Evolutionary conservation across 257 asterid genomes (phyloP).

Genomic region (Solanum paucissectum): DNA sequence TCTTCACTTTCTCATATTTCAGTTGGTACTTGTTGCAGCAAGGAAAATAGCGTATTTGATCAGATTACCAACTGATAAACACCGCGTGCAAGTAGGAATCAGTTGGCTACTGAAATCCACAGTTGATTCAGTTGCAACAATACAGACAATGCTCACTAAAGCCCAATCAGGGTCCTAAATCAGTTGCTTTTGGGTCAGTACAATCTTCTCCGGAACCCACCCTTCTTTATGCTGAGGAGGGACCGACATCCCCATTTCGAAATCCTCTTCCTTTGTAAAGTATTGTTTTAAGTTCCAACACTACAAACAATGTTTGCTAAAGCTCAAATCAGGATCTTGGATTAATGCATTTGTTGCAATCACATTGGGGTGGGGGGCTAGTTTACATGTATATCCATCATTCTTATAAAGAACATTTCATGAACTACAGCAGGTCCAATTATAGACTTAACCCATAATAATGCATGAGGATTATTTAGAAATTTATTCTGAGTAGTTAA

Average conservation of each 20-base stretch:
- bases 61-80: conserved; percentile 88
- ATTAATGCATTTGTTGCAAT: neutral
- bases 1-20: neutral
- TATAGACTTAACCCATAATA: neutral
- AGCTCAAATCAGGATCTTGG: conserved; percentile 36
- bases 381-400: neutral
- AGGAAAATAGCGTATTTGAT: conserved; percentile 79
- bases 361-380: neutral
- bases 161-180: conserved; percentile 36
- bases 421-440: neutral
- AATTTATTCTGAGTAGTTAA: too few relatives aligned
- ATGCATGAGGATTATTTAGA: neutral
- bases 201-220: neutral
- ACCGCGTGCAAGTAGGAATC: conserved; percentile 74
- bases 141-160: conserved; percentile 57
- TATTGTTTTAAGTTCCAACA: conserved; percentile 31
- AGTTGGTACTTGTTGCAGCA: conserved; percentile 37
- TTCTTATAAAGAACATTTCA: neutral
- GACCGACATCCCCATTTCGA: neutral
- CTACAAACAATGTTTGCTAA: conserved; percentile 46
- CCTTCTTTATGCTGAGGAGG: neutral
- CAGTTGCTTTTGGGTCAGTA: too few relatives aligned
- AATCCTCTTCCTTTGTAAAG: neutral
- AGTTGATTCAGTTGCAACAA: conserved; percentile 64
- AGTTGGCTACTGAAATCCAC: conserved; percentile 86